Conservation (phyloP, 495 filamentous ascomycete species). For the Cercophora scortea region DNA sequence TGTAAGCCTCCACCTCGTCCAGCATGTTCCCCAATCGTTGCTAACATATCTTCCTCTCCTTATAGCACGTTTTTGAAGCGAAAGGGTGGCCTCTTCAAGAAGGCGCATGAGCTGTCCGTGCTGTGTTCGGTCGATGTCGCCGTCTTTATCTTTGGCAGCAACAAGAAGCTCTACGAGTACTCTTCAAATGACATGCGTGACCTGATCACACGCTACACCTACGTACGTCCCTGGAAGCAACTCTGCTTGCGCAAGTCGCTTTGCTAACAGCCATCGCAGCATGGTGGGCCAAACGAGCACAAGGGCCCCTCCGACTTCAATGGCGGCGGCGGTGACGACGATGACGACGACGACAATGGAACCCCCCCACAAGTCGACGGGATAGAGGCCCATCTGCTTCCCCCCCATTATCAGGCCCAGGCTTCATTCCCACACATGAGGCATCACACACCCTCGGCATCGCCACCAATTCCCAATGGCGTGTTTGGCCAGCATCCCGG, state of each 20-base stretch:
- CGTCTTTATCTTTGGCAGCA: slow-evolving; percentile 95
- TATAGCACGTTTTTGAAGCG: slow-evolving; percentile 92
- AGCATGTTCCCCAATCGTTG: slow-evolving; percentile 13
- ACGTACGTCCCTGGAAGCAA: slow-evolving; percentile 51
- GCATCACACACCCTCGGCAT: slow-evolving; percentile 75
- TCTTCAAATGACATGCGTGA: slow-evolving; percentile 91
- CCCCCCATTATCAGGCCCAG: slow-evolving; percentile 69
- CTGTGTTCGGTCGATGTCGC: slow-evolving; percentile 97
- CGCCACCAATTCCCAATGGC: slow-evolving; percentile 82
- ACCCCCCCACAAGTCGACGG: slow-evolving; percentile 53
- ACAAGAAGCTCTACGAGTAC: slow-evolving; percentile 97
- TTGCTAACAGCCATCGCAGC: slow-evolving; percentile 48
- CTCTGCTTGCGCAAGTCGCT: neutral
- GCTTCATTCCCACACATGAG: slow-evolving; percentile 68
- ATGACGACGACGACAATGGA: slow-evolving; percentile 84
- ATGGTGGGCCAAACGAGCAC: slow-evolving; percentile 86
- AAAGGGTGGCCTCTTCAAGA: slow-evolving; percentile 98
- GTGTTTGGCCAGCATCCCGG: slow-evolving; percentile 47
- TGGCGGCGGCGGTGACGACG: slow-evolving; percentile 73
- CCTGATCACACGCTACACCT: slow-evolving; percentile 77
- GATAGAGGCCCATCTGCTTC: slow-evolving; percentile 52
- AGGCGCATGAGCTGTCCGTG: slow-evolving; percentile 96
- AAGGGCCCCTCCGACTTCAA: slow-evolving; percentile 92
- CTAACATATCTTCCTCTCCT: slow-evolving; percentile 39
- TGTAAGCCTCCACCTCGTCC: slow-evolving; percentile 55